These are phyloP conservation scores for Mortierella sp. DNA, from an alignment of 371 early-diverging fungal species.

Conservation along the genomic window DNA sequence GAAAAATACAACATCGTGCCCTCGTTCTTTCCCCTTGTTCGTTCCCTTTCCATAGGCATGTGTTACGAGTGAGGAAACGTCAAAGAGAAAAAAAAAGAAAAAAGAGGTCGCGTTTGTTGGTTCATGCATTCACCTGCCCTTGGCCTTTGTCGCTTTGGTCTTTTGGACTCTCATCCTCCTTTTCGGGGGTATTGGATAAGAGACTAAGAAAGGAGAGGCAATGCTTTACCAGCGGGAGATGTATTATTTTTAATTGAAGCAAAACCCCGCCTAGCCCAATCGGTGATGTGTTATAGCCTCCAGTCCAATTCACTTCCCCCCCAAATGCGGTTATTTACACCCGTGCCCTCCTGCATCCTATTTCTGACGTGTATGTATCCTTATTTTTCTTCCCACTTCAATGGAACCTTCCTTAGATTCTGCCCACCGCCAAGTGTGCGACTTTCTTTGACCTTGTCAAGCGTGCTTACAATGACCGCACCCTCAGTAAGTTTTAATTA, in stretches of 20 bases:
- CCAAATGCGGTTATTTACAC: not conserved
- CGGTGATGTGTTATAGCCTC: not conserved
- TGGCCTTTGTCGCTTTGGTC: not conserved
- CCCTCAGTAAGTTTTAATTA: constrained; percentile 63
- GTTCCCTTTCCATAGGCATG: not conserved
- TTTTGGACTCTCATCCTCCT: not conserved
- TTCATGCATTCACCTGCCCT: not conserved
- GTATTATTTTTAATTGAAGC: constrained; percentile 14
- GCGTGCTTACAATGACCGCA: constrained; percentile 81
- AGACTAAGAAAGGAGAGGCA: not conserved
- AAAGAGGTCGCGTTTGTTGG: constrained; percentile 6
- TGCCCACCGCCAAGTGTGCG: constrained; percentile 77
- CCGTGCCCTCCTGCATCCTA: constrained; percentile 5
- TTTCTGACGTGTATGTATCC: constrained; percentile 1
- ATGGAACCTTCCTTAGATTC: constrained; percentile 59
- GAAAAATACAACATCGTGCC: not conserved
- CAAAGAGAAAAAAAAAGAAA: not conserved
- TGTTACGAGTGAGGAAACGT: not conserved
- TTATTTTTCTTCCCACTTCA: not conserved
- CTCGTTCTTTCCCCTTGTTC: not conserved
- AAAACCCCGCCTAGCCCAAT: constrained; percentile 14
- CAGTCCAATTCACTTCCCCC: not conserved
- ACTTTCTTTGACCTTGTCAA: constrained; percentile 73
- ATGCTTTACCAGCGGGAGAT: not conserved
- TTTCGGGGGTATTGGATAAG: not conserved